Percentiles rank a stretch among this genome's conserved stretches.
Evolutionary conservation across 805 yeast genomes (phyloP).

Genomic region (Teunomyces lycoperdinae): DNA sequence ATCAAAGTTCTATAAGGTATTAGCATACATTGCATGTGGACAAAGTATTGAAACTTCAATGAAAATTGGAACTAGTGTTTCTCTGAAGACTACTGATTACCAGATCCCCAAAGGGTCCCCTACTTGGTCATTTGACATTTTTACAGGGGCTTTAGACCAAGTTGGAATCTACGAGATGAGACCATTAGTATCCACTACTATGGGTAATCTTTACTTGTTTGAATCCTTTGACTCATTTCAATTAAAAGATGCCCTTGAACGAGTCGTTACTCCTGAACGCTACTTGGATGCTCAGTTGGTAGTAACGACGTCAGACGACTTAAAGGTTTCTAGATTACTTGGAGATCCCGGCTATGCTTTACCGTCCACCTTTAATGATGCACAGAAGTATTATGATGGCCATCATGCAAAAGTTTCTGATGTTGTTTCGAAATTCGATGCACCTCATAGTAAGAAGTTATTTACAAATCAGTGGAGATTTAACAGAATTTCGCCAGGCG

Average conservation of each 20-base stretch:
- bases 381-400: conserved; percentile 15
- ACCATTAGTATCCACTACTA: conserved; percentile 26
- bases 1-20: conserved; percentile 25
- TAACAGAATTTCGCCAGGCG: conserved; percentile 17
- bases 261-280: neutral
- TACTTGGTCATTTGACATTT: conserved; percentile 30
- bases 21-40: conserved; percentile 31
- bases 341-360: conserved; percentile 30
- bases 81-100: conserved; percentile 23
- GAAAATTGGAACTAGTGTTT: conserved; percentile 11
- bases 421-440: conserved; percentile 28
- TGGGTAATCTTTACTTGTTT: conserved; percentile 29
- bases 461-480: conserved; percentile 40
- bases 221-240: conserved; percentile 28
- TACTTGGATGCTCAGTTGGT: conserved; percentile 17
- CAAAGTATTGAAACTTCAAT: conserved; percentile 17
- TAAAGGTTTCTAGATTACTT: conserved; percentile 31
- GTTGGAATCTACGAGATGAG: conserved; percentile 44
- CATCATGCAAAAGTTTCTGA: conserved; percentile 35
- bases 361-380: conserved; percentile 28
- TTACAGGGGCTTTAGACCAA: conserved; percentile 39
- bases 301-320: conserved; percentile 27
- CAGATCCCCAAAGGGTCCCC: conserved; percentile 15
- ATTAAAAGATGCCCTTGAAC: conserved; percentile 13
- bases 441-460: conserved; percentile 26